These are phyloP conservation scores for Salinomyces thailandicus DNA, from an alignment of 2,329 filamentous ascomycete genomes.

Conservation along the genomic window DNA sequence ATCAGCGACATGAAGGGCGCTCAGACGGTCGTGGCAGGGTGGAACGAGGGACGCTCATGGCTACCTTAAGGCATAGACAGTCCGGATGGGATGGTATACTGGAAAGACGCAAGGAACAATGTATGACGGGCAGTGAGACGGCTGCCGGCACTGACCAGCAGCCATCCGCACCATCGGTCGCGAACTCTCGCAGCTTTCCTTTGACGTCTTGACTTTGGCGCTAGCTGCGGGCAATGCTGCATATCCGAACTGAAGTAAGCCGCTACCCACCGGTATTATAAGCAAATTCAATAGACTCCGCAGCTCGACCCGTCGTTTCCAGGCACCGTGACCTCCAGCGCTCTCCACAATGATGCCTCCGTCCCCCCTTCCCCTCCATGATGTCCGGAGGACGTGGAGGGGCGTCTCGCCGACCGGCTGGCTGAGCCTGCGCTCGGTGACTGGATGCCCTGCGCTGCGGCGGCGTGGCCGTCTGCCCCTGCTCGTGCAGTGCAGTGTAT, in stretches of 20 bases:
- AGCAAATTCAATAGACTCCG: neutral
- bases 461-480: no score
- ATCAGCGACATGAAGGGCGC: slow-evolving; percentile 1
- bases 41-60: neutral
- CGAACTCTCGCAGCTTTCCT: neutral
- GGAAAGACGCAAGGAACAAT: neutral
- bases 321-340: no score
- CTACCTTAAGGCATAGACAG: neutral
- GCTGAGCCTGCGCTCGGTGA: no score
- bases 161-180: neutral
- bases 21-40: neutral
- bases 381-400: no score
- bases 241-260: no score
- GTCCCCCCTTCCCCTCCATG: no score
- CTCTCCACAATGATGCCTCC: no score
- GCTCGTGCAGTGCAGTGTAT: no score
- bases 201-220: neutral
- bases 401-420: no score
- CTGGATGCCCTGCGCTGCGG: no score
- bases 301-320: no score
- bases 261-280: neutral
- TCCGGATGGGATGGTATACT: no score
- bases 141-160: slow-evolving; percentile 2
- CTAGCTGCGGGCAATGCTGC: neutral
- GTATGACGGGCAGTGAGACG: slow-evolving; percentile 1